Conservation (phyloP, 768 basidiomycete species). For the Chalciporus pseudorubinellus region DNA sequence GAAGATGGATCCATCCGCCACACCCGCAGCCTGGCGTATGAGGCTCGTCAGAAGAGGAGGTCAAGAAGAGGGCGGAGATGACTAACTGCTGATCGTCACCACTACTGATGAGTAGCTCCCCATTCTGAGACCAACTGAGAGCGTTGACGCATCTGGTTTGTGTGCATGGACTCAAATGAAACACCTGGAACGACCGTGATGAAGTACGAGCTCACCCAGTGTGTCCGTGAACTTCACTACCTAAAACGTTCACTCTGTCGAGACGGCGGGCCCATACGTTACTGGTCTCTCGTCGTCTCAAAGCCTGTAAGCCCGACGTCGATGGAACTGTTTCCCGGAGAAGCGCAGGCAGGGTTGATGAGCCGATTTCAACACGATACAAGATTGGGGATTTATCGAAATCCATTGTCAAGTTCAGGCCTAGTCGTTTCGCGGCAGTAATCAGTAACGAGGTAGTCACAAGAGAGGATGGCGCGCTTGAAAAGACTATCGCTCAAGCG, state of each 20-base stretch:
- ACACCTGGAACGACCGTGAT: not conserved
- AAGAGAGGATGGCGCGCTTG: not conserved
- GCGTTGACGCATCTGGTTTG: conserved; percentile 71
- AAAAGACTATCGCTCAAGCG: too few species aligned
- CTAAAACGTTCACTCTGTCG: conserved; percentile 75
- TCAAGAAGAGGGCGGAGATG: not conserved
- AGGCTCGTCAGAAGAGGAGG: conserved; percentile 2
- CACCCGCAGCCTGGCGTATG: conserved; percentile 57
- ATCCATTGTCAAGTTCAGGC: conserved; percentile 12
- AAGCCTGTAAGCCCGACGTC: conserved; percentile 23
- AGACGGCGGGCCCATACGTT: conserved; percentile 32
- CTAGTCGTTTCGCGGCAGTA: not conserved
- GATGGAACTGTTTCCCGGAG: conserved; percentile 12
- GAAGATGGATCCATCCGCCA: conserved; percentile 61
- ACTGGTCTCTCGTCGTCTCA: conserved; percentile 23
- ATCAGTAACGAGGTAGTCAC: conserved; percentile 1
- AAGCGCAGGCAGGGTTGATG: conserved; percentile 1
- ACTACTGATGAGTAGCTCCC: conserved; percentile 62
- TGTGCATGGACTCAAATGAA: not conserved
- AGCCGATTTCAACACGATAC: not conserved
- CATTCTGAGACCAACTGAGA: conserved; percentile 67
- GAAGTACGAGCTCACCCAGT: conserved; percentile 50
- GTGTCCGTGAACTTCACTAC: conserved; percentile 59
- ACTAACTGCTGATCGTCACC: conserved; percentile 72
- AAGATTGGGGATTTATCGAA: not conserved